Base-by-base conservation (phyloP, 2,329 filamentous ascomycete genomes). In the Penicillium sp. region DNA sequence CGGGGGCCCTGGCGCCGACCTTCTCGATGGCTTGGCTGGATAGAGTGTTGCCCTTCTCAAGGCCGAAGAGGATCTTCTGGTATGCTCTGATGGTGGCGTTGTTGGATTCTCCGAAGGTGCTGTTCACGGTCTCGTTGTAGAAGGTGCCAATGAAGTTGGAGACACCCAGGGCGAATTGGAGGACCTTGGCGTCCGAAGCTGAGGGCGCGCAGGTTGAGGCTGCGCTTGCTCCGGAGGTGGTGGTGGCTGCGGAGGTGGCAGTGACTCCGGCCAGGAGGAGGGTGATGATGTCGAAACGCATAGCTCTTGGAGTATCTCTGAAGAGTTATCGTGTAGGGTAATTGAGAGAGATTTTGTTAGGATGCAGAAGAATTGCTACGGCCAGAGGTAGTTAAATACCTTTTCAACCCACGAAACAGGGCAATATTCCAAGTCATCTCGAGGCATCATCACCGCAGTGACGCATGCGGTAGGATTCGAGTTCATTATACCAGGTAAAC, bases 121-220 rank as follows among this genome's bases (percentile, higher is more conserved):
- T 46, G 38, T 62, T 46, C 52, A 64, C 57, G 6, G 57, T 59
- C 37, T 57, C 47, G 49, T 65, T 63, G 45, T 63, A 65, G 58
- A 54, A 65, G 24, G 53, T 42, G 22, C 58, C 57, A 3, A 61
- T 48, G 48, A 65, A 54, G 22, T 50, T 42, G 24, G 62, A 58
- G 22, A 65, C 45, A 8, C 56, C 59, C 40, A 49, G 61, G 24
- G 57, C 57, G 43, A 61, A 64, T 40, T 60, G 28, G 1, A 63
- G 51, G 8, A 63, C 57, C 19, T 55, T 34, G 2, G 45, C 45
- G 28, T 65, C 62, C 9, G 50, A 37, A 2, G 58, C 54, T 8
- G 51, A 42, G n/a, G 59, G 57, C 7, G 54, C 37, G 51, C 62
- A 64, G 51, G 34, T 53, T 6, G 50, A 47, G 17, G 28, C 19